phyloP scores from a whole-genome alignment of 2,329 filamentous ascomycete genomes.

The Fusarium albidum region DNA sequence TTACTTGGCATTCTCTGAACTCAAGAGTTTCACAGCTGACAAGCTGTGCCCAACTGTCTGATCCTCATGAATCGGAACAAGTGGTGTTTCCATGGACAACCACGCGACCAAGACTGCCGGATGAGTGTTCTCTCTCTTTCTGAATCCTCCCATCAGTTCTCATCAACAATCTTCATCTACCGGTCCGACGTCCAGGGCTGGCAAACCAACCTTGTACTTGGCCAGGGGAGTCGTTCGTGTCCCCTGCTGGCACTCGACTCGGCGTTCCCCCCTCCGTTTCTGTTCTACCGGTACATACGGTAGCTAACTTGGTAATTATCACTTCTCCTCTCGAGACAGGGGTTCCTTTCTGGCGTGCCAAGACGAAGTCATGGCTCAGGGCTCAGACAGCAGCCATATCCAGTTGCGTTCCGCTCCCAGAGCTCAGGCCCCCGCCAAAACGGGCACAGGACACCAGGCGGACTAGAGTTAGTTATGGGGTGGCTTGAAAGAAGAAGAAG shows the following conservation, averaged over 20 bases:
- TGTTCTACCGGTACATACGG: no score
- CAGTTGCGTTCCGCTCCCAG: neutral
- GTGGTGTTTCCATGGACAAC: no score
- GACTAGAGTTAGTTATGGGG: no score
- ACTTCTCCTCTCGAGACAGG: no score
- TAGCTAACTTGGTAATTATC: no score
- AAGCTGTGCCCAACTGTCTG: no score
- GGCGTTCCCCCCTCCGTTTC: no score
- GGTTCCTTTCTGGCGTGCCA: no score
- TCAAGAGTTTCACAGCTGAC: neutral
- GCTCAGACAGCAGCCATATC: neutral
- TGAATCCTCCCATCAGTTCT: neutral
- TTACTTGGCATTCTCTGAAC: neutral
- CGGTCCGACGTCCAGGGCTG: neutral
- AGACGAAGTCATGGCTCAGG: no score
- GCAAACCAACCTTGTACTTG: neutral
- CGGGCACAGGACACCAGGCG: neutral
- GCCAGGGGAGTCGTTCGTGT: neutral
- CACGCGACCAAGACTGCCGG: neutral
- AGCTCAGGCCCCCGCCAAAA: neutral
- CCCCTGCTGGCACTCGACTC: neutral
- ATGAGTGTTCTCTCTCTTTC: neutral
- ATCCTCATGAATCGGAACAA: no score
- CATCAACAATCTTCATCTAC: slow-evolving; percentile 4
- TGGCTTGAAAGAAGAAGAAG: neutral